phyloP scores from a whole-genome alignment of 306 rosid species.

The Cucurbita moschata region DNA sequence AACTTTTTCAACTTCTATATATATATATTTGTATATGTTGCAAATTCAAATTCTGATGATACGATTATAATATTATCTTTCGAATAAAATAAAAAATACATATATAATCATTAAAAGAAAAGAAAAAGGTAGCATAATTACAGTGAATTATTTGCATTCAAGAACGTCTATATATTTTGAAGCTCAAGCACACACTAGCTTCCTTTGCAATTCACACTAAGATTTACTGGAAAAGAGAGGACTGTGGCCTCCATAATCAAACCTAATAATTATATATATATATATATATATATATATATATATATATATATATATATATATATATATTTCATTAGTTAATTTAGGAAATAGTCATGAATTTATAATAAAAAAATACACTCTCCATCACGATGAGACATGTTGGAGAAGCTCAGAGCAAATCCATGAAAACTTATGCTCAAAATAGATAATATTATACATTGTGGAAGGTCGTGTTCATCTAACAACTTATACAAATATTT shows the following conservation, averaged over 20 bases:
- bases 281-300: no score
- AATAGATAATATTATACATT: no score
- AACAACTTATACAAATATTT: background rate
- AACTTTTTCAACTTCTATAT: background rate
- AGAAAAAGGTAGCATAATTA: background rate
- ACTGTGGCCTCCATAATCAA: constrained; percentile 3
- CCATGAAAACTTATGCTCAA: no score
- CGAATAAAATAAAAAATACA: no score
- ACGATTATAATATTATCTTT: background rate
- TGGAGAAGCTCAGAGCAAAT: no score
- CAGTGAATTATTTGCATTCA: background rate
- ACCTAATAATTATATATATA: background rate
- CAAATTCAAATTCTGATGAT: background rate
- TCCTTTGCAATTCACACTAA: constrained; percentile 1
- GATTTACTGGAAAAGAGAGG: background rate
- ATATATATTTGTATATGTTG: no score
- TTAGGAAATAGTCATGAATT: no score
- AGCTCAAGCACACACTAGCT: background rate
- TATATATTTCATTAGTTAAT: no score
- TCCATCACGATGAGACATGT: rapidly evolving
- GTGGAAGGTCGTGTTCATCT: no score
- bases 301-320: no score
- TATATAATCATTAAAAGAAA: background rate
- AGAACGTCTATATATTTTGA: background rate
- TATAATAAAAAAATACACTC: no score